Evolutionary conservation across 2,329 filamentous ascomycete species (phyloP).

Genomic region (Niveomyces coronatus): DNA sequence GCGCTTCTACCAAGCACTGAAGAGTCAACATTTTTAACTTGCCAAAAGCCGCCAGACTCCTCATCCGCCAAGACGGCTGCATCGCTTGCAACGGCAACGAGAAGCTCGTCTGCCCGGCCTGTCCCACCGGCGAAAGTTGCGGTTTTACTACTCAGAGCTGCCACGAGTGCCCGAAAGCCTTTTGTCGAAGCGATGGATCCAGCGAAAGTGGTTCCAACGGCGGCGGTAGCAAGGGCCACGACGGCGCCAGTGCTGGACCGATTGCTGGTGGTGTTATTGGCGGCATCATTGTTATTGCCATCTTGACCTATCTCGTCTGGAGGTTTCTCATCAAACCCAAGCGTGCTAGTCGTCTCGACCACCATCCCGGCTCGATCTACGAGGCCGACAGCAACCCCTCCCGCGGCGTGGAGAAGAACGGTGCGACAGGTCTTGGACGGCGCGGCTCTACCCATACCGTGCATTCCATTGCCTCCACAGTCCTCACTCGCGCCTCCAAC

Average conservation of each 20-base stretch:
- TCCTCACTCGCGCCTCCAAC: conserved; percentile 91
- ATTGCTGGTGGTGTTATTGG: conserved; percentile 90
- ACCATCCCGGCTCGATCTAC: conserved; percentile 35
- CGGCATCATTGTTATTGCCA: conserved; percentile 64
- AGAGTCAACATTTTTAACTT: not conserved
- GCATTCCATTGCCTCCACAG: conserved; percentile 86
- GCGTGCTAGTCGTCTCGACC: conserved; percentile 43
- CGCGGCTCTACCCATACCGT: conserved; percentile 77
- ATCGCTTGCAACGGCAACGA: conserved; percentile 34
- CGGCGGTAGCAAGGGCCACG: conserved; percentile 17
- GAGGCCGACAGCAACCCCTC: conserved; percentile 42
- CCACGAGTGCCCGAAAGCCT: conserved; percentile 34
- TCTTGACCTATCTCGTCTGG: conserved; percentile 74
- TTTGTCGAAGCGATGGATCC: conserved; percentile 31
- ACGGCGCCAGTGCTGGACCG: conserved; percentile 62
- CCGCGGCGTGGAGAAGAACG: conserved; percentile 36
- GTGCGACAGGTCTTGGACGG: conserved; percentile 29
- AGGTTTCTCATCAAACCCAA: conserved; percentile 77
- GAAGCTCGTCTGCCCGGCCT: conserved; percentile 35
- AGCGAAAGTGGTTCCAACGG: conserved; percentile 11
- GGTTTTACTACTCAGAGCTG: conserved; percentile 35
- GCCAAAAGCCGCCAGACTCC: conserved; percentile 17
- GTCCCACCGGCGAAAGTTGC: conserved; percentile 31
- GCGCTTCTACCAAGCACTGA: not conserved
- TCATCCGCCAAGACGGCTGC: conserved; percentile 32